Evolutionary conservation across 768 basidiomycete species (phyloP).

Genomic region (Naganishia kalamii): DNA sequence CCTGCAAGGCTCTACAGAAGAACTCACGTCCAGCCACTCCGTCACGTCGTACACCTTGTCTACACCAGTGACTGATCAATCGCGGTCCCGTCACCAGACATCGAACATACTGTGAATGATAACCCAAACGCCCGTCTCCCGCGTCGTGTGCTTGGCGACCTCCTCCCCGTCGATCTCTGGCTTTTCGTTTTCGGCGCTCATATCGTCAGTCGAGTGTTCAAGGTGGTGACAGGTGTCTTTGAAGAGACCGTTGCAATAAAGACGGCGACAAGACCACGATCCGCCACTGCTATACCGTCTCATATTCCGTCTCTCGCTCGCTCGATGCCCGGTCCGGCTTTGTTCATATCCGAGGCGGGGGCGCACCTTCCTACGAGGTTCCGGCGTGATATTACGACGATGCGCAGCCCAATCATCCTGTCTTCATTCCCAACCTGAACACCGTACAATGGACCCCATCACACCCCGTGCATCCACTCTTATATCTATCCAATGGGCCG

Average conservation of each 20-base stretch:
- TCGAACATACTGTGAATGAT: slow-evolving; percentile 39
- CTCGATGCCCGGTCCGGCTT: neutral
- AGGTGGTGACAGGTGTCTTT: too few species aligned
- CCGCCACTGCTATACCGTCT: too few species aligned
- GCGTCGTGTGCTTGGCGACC: slow-evolving; percentile 49
- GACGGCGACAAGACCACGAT: neutral
- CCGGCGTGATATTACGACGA: neutral
- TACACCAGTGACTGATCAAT: slow-evolving; percentile 5
- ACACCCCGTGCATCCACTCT: slow-evolving; percentile 26
- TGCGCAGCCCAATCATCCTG: neutral
- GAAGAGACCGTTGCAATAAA: too few species aligned
- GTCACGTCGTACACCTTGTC: slow-evolving; percentile 46
- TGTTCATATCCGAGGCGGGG: neutral
- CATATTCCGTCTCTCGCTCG: too few species aligned
- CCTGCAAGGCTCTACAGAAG: too few species aligned
- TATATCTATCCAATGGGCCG: slow-evolving; percentile 32
- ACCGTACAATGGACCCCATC: neutral
- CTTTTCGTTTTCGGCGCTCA: slow-evolving; percentile 14
- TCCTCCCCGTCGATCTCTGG: slow-evolving; percentile 39
- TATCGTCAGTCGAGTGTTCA: too few species aligned
- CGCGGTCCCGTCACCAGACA: neutral
- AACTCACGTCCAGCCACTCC: slow-evolving; percentile 43
- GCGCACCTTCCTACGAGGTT: too few species aligned
- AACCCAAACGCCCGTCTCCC: slow-evolving; percentile 50
- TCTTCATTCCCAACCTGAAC: neutral